Evolutionary conservation across 148 eudicot genomes (phyloP).

Genomic region (Camellia granthamiana): DNA sequence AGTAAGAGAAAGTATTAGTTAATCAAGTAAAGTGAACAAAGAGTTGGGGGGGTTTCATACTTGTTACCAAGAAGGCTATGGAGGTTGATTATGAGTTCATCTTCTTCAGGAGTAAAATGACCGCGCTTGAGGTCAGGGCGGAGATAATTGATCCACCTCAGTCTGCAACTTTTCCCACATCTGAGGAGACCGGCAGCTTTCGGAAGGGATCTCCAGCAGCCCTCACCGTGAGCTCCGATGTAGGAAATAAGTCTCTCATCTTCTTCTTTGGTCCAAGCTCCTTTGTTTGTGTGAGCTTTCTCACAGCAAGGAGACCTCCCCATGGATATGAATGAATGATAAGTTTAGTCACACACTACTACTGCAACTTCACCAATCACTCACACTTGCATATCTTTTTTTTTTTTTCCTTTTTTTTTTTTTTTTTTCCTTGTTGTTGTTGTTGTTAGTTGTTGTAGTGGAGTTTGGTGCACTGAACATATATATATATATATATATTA

Average conservation of each 20-base stretch:
- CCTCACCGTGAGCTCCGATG: constrained; percentile 71
- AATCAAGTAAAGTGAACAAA: too few species aligned
- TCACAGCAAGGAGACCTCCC: constrained; percentile 92
- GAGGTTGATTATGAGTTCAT: constrained; percentile 72
- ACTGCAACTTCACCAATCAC: not conserved
- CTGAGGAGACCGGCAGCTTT: constrained; percentile 81
- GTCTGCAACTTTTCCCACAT: constrained; percentile 76
- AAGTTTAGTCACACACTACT: not conserved
- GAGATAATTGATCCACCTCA: constrained; percentile 77
- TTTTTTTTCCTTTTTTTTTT: too few species aligned
- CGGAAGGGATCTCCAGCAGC: constrained; percentile 82
- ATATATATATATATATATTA: too few species aligned
- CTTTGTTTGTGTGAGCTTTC: constrained; percentile 86
- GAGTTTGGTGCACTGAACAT: constrained; percentile 23
- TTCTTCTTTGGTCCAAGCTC: constrained; percentile 90
- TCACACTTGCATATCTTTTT: too few species aligned
- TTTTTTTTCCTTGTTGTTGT: too few species aligned
- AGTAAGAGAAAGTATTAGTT: too few species aligned
- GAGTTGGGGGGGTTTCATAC: constrained; percentile 21
- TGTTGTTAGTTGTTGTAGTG: not conserved
- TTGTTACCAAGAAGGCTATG: constrained; percentile 86
- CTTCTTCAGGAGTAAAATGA: constrained; percentile 69
- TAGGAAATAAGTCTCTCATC: constrained; percentile 67
- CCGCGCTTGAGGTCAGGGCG: constrained; percentile 79
- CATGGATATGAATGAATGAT: constrained; percentile 25